A percentile compares a stretch with the other conserved stretches of the same genome.
These are phyloP conservation scores for Fusarium tjaetaba DNA, from an alignment of 2,329 filamentous ascomycete genomes.

Conservation along the genomic window DNA sequence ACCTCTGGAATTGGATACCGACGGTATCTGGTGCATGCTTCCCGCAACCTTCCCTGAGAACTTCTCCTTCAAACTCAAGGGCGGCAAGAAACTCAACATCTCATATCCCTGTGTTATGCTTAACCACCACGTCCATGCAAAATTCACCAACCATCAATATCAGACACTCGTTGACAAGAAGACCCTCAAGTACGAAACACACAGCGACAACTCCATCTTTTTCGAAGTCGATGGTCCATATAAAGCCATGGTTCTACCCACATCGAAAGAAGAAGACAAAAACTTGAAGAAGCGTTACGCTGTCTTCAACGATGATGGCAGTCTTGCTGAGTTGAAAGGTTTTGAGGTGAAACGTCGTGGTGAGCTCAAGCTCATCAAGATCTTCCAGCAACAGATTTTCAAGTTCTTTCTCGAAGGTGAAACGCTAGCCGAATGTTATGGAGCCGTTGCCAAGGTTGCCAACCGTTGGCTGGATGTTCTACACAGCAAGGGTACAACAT, in stretches of 20 bases:
- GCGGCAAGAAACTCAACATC: slow-evolving; percentile 94
- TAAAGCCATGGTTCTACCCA: slow-evolving; percentile 95
- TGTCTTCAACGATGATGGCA: slow-evolving; percentile 98
- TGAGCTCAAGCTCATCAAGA: slow-evolving; percentile 99
- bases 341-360: slow-evolving; percentile 98
- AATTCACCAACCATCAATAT: slow-evolving; percentile 98
- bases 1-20: slow-evolving; percentile 93
- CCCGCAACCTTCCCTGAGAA: slow-evolving; percentile 97
- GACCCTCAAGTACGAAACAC: slow-evolving; percentile 91
- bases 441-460: slow-evolving; percentile 90
- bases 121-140: slow-evolving; percentile 94
- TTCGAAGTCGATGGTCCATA: slow-evolving; percentile 99
- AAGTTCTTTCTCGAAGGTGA: slow-evolving; percentile 97
- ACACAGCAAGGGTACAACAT: slow-evolving; percentile 84
- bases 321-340: slow-evolving; percentile 92
- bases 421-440: slow-evolving; percentile 89
- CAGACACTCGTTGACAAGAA: slow-evolving; percentile 84
- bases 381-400: slow-evolving; percentile 99
- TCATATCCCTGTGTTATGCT: slow-evolving; percentile 99
- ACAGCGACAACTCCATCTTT: slow-evolving; percentile 99
- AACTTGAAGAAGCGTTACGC: slow-evolving; percentile 99
- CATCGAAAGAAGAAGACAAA: slow-evolving; percentile 98
- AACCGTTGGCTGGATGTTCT: slow-evolving; percentile 98
- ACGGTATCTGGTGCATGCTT: slow-evolving; percentile 99
- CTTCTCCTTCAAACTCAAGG: slow-evolving; percentile 92